Base-by-base conservation (phyloP, 2,329 filamentous ascomycete species). In the Penicillium italicum region DNA sequence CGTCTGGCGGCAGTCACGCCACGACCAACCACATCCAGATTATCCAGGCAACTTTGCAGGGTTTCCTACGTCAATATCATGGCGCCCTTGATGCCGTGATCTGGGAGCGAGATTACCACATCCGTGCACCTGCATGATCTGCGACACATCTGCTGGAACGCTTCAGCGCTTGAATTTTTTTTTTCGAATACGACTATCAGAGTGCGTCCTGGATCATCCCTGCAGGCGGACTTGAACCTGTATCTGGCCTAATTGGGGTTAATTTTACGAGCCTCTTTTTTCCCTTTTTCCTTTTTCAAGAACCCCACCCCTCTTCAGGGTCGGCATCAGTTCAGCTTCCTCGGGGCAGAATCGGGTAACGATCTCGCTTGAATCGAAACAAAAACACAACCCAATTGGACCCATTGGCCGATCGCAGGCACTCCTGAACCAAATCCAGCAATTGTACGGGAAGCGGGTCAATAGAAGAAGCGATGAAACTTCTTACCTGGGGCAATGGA, bases 1-100 rank as follows among this genome's bases (percentile, higher is more conserved):
- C 37, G 22, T 50, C 47, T 55, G n/a, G 49, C 57, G 48, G 48
- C 33, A 41, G 47, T 49, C 42, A 40, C 34, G 24, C 33, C 46
- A 22, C 16, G 42, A 45, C 49, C 50, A 53, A 44, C 60, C 53
- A 63, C 56, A 57, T 45, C 44, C 56, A 59, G 49, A 49, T 38
- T 26, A 31, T 31, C 41, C 34, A 47, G 48, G 42, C 57, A 58
- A 43, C 46, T 48, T 58, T 58, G 55, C 55, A 56, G 56, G 43
- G 37, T 50, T 45, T 44, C 47, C 54, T 57, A 50, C 42, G 53
- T 61, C 41, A n/a, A 53, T 40, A 57, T 59, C 55, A 56, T 45
- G 24, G 36, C 31, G 41, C 37, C 10, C n/a, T 59, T 50, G 37
- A 54, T 41, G 11, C 14, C 22, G 14, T 50, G 37, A 26, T 24